A percentile compares a stretch with the other conserved stretches of the same genome.
Evolutionary conservation across 1,139 yeast genomes (phyloP).

Genomic region (Kodamaea fungicola): DNA sequence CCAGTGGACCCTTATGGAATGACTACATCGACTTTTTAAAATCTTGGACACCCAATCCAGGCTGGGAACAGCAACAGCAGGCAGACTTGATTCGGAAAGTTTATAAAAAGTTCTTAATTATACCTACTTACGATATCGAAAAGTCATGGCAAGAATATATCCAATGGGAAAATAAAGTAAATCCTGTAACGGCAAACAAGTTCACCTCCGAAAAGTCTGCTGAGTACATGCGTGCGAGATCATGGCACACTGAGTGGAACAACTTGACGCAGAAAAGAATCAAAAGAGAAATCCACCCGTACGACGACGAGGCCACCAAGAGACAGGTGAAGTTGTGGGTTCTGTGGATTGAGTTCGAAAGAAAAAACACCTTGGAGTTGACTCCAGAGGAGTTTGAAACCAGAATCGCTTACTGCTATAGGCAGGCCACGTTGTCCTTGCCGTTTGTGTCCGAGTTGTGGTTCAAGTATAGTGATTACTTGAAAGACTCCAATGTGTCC

Average conservation of each 20-base stretch:
- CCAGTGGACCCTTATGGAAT: conserved; percentile 72
- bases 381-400: conserved; percentile 45
- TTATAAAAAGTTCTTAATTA: conserved; percentile 63
- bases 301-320: conserved; percentile 21
- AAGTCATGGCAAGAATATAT: conserved; percentile 78
- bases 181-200: conserved; percentile 77
- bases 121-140: conserved; percentile 76
- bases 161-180: conserved; percentile 76
- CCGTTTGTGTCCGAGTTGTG: conserved; percentile 81
- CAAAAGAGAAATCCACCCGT: conserved; percentile 37
- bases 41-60: conserved; percentile 72
- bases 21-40: conserved; percentile 81
- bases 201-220: conserved; percentile 80
- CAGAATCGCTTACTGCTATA: conserved; percentile 71
- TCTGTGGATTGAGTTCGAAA: conserved; percentile 79
- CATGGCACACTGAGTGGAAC: conserved; percentile 71
- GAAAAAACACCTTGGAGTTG: conserved; percentile 61
- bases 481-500: conserved; percentile 29
- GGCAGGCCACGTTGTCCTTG: conserved; percentile 65
- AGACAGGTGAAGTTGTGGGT: conserved; percentile 59
- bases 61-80: conserved; percentile 87
- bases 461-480: conserved; percentile 58
- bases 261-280: conserved; percentile 46
- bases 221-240: conserved; percentile 86
- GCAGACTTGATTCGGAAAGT: conserved; percentile 73